Evolutionary conservation across 768 basidiomycete genomes (phyloP).

Genomic region (Psilocybe subaeruginosa): DNA sequence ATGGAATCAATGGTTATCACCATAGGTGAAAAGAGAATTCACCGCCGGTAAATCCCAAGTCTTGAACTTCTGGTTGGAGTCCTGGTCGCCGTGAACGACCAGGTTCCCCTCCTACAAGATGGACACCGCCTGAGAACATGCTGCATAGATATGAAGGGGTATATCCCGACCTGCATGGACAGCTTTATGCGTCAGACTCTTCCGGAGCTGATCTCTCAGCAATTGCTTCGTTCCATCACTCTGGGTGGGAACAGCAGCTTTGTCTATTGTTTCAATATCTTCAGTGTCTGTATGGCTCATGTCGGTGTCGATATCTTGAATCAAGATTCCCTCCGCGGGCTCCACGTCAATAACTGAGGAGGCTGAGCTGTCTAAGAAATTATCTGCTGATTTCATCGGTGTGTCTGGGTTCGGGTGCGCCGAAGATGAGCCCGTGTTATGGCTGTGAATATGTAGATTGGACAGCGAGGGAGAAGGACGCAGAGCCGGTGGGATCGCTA

Average conservation of each 20-base stretch:
- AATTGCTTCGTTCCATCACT: slow-evolving; percentile 63
- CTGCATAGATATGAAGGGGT: not conserved
- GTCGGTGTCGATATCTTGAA: slow-evolving; percentile 72
- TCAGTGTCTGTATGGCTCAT: slow-evolving; percentile 58
- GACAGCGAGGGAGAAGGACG: slow-evolving; percentile 60
- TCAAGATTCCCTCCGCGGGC: slow-evolving; percentile 66
- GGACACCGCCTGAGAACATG: slow-evolving; percentile 1
- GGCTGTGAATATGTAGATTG: slow-evolving; percentile 58
- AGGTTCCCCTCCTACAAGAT: slow-evolving; percentile 29
- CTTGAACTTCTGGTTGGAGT: slow-evolving; percentile 35
- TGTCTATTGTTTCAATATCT: slow-evolving; percentile 42
- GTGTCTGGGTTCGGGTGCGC: slow-evolving; percentile 34
- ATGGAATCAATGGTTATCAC: slow-evolving; percentile 5
- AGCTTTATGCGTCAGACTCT: slow-evolving; percentile 59
- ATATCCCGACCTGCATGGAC: slow-evolving; percentile 48
- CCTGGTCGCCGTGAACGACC: slow-evolving; percentile 33
- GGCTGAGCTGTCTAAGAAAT: slow-evolving; percentile 61
- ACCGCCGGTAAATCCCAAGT: slow-evolving; percentile 46
- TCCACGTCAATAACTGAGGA: slow-evolving; percentile 75
- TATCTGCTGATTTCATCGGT: slow-evolving; percentile 26
- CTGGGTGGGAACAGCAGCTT: slow-evolving; percentile 45
- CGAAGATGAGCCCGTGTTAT: slow-evolving; percentile 31
- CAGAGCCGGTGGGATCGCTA: slow-evolving; percentile 52
- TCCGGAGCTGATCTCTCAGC: slow-evolving; percentile 72
- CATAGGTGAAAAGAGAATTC: slow-evolving; percentile 3